Evolutionary conservation across 2,329 filamentous ascomycete genomes (phyloP).

Genomic region (Sphaerostilbella broomeana): DNA sequence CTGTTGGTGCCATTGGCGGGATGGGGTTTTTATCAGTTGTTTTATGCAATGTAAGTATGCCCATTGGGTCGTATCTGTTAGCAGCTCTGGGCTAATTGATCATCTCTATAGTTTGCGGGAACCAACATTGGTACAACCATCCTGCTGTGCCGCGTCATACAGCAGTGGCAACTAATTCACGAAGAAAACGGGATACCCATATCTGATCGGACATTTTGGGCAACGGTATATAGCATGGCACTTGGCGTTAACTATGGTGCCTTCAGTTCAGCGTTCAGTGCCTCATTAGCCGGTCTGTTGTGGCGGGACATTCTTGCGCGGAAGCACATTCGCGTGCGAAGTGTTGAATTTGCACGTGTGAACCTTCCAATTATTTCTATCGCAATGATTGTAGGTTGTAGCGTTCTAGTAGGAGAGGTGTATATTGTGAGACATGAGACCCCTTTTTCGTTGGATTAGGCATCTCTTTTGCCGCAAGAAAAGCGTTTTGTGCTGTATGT

Average conservation of each 20-base stretch:
- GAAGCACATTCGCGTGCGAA: constrained; percentile 60
- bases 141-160: constrained; percentile 62
- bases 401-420: constrained; percentile 56
- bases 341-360: constrained; percentile 59
- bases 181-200: constrained; percentile 40
- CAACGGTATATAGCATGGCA: constrained; percentile 67
- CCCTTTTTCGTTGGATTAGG: too few relatives aligned
- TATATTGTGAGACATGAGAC: constrained; percentile 40
- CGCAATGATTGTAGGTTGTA: constrained; percentile 57
- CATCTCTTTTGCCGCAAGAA: too few relatives aligned
- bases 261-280: constrained; percentile 66
- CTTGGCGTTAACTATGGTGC: constrained; percentile 69
- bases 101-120: constrained; percentile 55
- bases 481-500: too few relatives aligned
- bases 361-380: constrained; percentile 67
- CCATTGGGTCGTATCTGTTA: not conserved
- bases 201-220: constrained; percentile 63
- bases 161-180: constrained; percentile 60
- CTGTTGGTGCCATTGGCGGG: constrained; percentile 60
- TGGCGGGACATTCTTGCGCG: constrained; percentile 64
- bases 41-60: constrained; percentile 59
- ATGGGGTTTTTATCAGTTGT: constrained; percentile 69
- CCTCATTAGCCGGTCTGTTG: constrained; percentile 62
- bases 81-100: not conserved
- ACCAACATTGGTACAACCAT: constrained; percentile 74